Evolutionary conservation across 192 early-diverging fungal species (phyloP).

Genomic region (Gonapodya prolifera): DNA sequence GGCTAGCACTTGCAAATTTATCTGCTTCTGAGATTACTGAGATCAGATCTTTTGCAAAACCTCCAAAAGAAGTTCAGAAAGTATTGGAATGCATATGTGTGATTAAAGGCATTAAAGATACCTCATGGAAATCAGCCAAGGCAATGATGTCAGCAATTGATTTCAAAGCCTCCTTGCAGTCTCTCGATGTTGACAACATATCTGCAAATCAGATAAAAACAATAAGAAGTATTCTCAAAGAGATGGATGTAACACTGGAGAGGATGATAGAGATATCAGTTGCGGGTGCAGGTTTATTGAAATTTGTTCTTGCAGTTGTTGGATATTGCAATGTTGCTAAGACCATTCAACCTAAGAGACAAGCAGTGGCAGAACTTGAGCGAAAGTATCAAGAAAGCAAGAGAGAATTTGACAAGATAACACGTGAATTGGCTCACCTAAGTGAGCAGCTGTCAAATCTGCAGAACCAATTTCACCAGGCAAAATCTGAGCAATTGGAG

Average conservation of each 20-base stretch:
- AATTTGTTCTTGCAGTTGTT: constrained; percentile 43
- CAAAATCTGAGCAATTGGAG: constrained; percentile 37
- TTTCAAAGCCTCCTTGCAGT: constrained; percentile 37
- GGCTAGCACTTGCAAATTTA: constrained; percentile 43
- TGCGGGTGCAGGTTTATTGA: constrained; percentile 46
- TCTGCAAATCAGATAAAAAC: constrained; percentile 51
- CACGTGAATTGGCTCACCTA: constrained; percentile 40
- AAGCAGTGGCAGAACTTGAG: constrained; percentile 52
- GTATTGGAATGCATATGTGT: constrained; percentile 53
- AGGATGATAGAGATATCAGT: constrained; percentile 54
- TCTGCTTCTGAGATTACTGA: constrained; percentile 48
- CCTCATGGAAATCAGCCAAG: constrained; percentile 45
- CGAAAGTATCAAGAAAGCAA: constrained; percentile 37
- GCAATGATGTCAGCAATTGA: constrained; percentile 44
- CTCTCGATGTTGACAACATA: constrained; percentile 48
- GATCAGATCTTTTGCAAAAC: constrained; percentile 48
- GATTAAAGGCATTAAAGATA: constrained; percentile 35
- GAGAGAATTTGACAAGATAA: constrained; percentile 42
- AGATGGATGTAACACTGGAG: constrained; percentile 52
- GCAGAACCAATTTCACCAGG: constrained; percentile 43
- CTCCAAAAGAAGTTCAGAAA: constrained; percentile 49
- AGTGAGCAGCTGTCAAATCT: constrained; percentile 48
- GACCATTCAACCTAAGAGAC: constrained; percentile 48
- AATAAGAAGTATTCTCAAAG: constrained; percentile 36
- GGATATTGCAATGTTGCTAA: constrained; percentile 49